Evolutionary conservation across 192 early-diverging fungal genomes (phyloP), one percentile per base, ranked within the genome.

Genomic region (Coemansia sp.): DNA sequence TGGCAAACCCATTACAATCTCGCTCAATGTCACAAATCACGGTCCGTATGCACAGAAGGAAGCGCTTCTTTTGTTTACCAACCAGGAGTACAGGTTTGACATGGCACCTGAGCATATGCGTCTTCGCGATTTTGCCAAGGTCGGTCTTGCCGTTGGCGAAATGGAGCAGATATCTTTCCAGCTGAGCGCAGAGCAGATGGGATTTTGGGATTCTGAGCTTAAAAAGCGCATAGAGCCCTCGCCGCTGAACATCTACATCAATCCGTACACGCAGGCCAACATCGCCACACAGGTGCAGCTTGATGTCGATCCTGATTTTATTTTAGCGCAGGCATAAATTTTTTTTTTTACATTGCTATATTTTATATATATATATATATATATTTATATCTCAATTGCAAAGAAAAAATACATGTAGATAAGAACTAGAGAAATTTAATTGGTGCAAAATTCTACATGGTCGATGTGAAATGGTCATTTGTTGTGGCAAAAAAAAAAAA

Each of bases 21-120:
- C 48, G 0, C 37, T 89, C 12, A 80, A 36, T 5, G 65, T 90
- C 6, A 72, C 67, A 12, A 88, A 88, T 65, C 56, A 62, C 3
- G 77, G 86, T 8, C 35, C 68, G 2, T 14, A 63, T 15, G 74
- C 85, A 2, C 85, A 82, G 45, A 78, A 82, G 22, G 87, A 90
- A 61, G 61, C 85, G 0, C 85, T 89, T 11, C 66, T 90, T 11
- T 76, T 88, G 66, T 88, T 83, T 41, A 77, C 87, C n/a, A 68
- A 82, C 11, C 87, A 88, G 43, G 65, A 63, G 12, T 85, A 78
- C 61, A 79, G 87, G 7, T 81, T 73, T 11, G 81, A 85, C 2
- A 69, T 85, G 34, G 81, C 86, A 60, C 89, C 89, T 11, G 85
- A 86, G 64, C 77, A 85, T 15, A 84, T 71, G 53, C 67, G 87